Conservation (phyloP, 208 protist genomes). For the Ichthyophonus hoferi region DNA sequence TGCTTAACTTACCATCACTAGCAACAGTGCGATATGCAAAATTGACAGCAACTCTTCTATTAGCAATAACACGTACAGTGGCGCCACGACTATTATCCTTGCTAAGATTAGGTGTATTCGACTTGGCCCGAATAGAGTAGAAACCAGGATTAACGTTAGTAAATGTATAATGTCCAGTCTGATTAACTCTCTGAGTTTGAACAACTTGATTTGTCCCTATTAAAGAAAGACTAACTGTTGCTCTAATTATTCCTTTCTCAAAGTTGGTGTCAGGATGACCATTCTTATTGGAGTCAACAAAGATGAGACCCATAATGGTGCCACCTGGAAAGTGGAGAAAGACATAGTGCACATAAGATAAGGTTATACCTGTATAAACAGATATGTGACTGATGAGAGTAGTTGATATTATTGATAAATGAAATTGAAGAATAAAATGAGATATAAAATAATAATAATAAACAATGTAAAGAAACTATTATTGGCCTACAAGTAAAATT, state of each 20-base stretch:
- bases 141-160: not conserved
- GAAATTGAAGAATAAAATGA: no score
- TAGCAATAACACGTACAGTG: not conserved
- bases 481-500: no score
- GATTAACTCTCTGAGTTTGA: not conserved
- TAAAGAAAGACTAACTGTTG: not conserved
- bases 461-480: no score
- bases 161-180: not conserved
- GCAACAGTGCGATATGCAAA: not conserved
- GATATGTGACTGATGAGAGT: no score
- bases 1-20: not conserved
- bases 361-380: no score
- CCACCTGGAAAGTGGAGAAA: no score
- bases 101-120: not conserved
- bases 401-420: no score
- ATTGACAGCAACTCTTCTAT: not conserved
- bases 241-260: not conserved
- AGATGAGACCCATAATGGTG: not conserved
- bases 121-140: not conserved
- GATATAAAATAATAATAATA: no score
- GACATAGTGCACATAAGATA: no score
- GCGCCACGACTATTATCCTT: not conserved
- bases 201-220: not conserved
- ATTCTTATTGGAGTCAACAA: not conserved
- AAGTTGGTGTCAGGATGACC: not conserved